phyloP scores from a whole-genome alignment of 225 moss, liverwort and hornwort genomes.

The Sphagnum tenellum region DNA sequence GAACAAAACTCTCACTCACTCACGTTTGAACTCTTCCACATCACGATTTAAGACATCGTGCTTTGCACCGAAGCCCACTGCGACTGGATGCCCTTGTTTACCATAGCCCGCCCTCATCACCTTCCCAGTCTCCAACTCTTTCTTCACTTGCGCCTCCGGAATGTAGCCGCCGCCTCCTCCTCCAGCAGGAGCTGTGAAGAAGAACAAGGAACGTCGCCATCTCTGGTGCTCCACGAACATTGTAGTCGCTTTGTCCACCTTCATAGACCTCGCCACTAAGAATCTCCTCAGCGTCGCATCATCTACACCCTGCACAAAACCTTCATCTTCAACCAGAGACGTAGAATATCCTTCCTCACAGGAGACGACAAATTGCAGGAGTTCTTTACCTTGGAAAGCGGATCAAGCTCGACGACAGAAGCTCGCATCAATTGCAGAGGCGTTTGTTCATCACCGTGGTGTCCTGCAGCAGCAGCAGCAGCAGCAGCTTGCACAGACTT shows the following conservation, averaged over 20 bases:
- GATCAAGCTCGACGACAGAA: constrained; percentile 2
- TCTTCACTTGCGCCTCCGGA: constrained; percentile 1
- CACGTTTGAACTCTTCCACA: constrained; percentile 2
- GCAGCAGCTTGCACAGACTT: no score
- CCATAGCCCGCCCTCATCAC: not conserved
- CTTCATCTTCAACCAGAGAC: not conserved
- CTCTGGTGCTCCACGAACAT: constrained; percentile 4
- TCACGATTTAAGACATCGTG: not conserved
- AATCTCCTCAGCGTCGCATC: constrained; percentile 6
- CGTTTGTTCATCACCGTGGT: no score
- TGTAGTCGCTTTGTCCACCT: constrained; percentile 1
- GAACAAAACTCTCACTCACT: not conserved
- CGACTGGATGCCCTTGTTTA: not conserved
- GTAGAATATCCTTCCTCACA: not conserved
- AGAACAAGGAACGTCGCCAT: constrained; percentile 2
- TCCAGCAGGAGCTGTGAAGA: not conserved
- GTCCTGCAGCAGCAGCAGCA: no score
- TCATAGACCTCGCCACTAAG: constrained; percentile 1
- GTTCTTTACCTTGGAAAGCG: not conserved
- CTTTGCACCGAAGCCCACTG: not conserved
- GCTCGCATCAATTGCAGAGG: constrained; percentile 1
- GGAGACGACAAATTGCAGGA: not conserved
- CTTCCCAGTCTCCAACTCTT: not conserved
- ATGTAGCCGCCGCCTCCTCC: not conserved
- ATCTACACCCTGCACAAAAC: constrained; percentile 1